These are phyloP conservation scores for Claviceps capensis DNA, from an alignment of 2,329 filamentous ascomycete species.

Conservation along the genomic window DNA sequence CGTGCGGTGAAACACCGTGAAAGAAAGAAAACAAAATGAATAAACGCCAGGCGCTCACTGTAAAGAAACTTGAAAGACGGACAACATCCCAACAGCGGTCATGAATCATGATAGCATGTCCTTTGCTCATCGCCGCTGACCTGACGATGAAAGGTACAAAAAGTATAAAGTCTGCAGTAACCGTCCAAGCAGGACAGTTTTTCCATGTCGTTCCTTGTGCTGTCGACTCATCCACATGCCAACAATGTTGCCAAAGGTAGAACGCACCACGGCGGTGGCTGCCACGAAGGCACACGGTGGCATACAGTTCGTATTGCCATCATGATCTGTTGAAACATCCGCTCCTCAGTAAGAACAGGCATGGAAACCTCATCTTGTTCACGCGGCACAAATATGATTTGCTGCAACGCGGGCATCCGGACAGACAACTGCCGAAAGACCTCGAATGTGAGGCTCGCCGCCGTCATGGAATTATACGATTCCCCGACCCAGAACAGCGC, in stretches of 20 bases:
- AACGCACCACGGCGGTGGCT: slow-evolving; percentile 24
- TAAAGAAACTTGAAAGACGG: background rate
- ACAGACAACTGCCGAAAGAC: slow-evolving; percentile 24
- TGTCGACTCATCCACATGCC: slow-evolving; percentile 2
- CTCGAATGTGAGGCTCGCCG: slow-evolving; percentile 25
- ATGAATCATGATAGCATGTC: no score
- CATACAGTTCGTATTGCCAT: slow-evolving; percentile 21
- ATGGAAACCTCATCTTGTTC: slow-evolving; percentile 20
- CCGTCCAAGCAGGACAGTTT: no score
- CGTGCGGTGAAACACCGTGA: background rate
- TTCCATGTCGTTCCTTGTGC: background rate
- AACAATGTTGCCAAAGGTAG: slow-evolving; percentile 10
- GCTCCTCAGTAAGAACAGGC: slow-evolving; percentile 17
- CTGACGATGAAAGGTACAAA: background rate
- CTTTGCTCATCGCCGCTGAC: background rate
- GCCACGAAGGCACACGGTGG: slow-evolving; percentile 18
- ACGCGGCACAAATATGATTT: slow-evolving; percentile 30
- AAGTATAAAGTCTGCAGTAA: background rate
- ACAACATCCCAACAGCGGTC: no score
- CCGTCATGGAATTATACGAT: slow-evolving; percentile 23
- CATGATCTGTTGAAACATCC: slow-evolving; percentile 24
- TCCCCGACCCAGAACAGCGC: slow-evolving; percentile 25
- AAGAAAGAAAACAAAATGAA: background rate
- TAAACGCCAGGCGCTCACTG: background rate
- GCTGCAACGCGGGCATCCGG: slow-evolving; percentile 26